Percentiles rank a stretch among this genome's conserved stretches.
Conservation (phyloP, 345 rosid species). For the Hibiscus mutabilis region DNA sequence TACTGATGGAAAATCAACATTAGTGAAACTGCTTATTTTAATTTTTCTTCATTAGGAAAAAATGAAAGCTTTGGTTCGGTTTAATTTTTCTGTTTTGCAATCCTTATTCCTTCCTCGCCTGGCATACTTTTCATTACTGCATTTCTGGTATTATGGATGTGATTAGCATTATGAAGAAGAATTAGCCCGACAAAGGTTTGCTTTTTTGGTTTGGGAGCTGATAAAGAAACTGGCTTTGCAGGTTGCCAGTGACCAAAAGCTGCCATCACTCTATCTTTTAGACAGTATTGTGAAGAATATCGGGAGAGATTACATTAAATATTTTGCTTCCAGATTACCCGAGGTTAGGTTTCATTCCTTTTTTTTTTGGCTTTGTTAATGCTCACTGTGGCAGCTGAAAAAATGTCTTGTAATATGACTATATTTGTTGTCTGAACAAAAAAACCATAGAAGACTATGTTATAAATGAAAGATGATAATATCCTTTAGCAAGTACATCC, state of each 20-base stretch:
- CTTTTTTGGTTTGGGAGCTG: constrained; percentile 24
- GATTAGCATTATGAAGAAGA: neutral
- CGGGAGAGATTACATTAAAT: constrained; percentile 84
- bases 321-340: constrained; percentile 69
- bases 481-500: neutral
- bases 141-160: neutral
- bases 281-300: constrained; percentile 99
- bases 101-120: neutral
- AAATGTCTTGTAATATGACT: neutral
- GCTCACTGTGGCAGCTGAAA: neutral
- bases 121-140: neutral
- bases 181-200: neutral
- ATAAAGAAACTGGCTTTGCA: constrained; percentile 48
- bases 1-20: neutral
- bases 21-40: neutral
- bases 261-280: constrained; percentile 92
- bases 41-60: neutral
- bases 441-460: neutral
- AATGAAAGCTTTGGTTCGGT: neutral
- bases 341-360: constrained; percentile 57
- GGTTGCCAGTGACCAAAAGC: constrained; percentile 98
- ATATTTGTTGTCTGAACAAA: neutral
- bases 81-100: neutral
- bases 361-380: constrained; percentile 9
- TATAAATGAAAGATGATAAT: neutral